A percentile compares a stretch with the other conserved stretches of the same genome.
These are phyloP conservation scores for Plenodomus biglobosus DNA, from an alignment of 2,329 filamentous ascomycete genomes.

Conservation along the genomic window DNA sequence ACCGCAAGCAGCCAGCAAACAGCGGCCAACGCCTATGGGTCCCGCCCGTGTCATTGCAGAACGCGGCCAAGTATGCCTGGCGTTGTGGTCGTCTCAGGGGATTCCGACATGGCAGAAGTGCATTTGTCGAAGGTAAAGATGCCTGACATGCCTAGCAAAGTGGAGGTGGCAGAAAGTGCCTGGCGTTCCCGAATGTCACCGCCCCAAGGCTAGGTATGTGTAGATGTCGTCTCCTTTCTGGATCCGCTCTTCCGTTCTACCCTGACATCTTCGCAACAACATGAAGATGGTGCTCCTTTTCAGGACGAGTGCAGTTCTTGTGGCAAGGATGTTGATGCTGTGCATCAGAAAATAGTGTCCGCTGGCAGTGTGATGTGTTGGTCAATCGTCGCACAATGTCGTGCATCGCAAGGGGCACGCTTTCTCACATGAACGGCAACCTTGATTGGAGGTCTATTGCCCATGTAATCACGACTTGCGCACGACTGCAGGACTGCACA, in stretches of 20 bases:
- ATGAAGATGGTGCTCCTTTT: not conserved
- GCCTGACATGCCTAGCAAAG: constrained; percentile 28
- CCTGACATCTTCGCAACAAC: constrained; percentile 8
- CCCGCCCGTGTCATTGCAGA: not conserved
- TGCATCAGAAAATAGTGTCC: constrained; percentile 13
- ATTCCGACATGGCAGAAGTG: constrained; percentile 27
- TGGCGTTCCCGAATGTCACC: constrained; percentile 19
- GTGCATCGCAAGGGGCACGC: constrained; percentile 9
- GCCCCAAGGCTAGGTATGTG: constrained; percentile 31
- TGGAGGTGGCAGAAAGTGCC: constrained; percentile 24
- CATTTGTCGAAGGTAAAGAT: constrained; percentile 31
- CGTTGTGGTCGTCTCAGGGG: constrained; percentile 16
- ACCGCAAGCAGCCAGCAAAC: not conserved
- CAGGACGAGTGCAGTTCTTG: not conserved
- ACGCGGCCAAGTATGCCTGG: not conserved
- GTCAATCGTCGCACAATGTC: constrained; percentile 9
- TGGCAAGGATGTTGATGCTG: constrained; percentile 10
- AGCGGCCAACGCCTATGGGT: not conserved
- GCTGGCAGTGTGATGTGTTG: constrained; percentile 11
- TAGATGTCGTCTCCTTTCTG: constrained; percentile 2
- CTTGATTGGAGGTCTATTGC: constrained; percentile 6
- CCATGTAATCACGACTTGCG: constrained; percentile 7
- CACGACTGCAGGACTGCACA: not conserved
- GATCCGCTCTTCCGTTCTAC: not conserved
- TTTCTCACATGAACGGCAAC: constrained; percentile 5